Evolutionary conservation across 2,329 filamentous ascomycete genomes (phyloP).

Genomic region (Penicillium sp.): DNA sequence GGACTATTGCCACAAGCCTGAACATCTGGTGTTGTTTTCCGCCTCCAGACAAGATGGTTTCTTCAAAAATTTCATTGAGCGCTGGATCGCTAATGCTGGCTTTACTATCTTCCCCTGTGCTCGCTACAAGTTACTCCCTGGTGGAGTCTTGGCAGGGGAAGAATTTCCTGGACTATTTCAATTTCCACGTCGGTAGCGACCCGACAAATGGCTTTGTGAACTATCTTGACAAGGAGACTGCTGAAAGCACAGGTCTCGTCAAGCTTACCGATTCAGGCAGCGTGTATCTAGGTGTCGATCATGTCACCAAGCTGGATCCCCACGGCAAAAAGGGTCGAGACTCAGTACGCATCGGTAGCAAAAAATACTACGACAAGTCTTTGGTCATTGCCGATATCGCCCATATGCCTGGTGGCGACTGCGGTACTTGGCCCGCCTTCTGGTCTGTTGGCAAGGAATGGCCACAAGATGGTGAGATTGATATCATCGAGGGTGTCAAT

Average conservation of each 20-base stretch:
- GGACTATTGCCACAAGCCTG: not conserved
- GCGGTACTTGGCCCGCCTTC: slow-evolving; percentile 54
- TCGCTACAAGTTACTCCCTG: slow-evolving; percentile 38
- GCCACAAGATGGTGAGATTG: slow-evolving; percentile 50
- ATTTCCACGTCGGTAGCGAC: slow-evolving; percentile 50
- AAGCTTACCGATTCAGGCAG: slow-evolving; percentile 35
- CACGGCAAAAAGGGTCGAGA: slow-evolving; percentile 41
- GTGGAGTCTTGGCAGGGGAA: slow-evolving; percentile 46
- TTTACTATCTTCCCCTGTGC: slow-evolving; percentile 26
- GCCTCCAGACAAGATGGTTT: slow-evolving; percentile 24
- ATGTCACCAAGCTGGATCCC: slow-evolving; percentile 36
- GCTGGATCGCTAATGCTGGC: slow-evolving; percentile 34
- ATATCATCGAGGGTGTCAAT: slow-evolving; percentile 56
- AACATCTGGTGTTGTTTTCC: not conserved
- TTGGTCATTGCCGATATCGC: slow-evolving; percentile 50
- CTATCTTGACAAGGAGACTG: slow-evolving; percentile 46
- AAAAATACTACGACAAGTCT: slow-evolving; percentile 47
- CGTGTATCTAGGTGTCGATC: slow-evolving; percentile 49
- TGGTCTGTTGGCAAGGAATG: slow-evolving; percentile 46
- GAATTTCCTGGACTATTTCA: slow-evolving; percentile 52
- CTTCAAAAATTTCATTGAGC: slow-evolving; percentile 30
- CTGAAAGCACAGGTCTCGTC: slow-evolving; percentile 38
- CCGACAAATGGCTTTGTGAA: slow-evolving; percentile 54
- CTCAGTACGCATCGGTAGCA: slow-evolving; percentile 47
- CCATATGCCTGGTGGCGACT: slow-evolving; percentile 50